A percentile compares a stretch with the other conserved stretches of the same genome.
These are phyloP conservation scores for Amesomyces nigricolor DNA, from an alignment of 2,329 filamentous ascomycete species.

Conservation along the genomic window DNA sequence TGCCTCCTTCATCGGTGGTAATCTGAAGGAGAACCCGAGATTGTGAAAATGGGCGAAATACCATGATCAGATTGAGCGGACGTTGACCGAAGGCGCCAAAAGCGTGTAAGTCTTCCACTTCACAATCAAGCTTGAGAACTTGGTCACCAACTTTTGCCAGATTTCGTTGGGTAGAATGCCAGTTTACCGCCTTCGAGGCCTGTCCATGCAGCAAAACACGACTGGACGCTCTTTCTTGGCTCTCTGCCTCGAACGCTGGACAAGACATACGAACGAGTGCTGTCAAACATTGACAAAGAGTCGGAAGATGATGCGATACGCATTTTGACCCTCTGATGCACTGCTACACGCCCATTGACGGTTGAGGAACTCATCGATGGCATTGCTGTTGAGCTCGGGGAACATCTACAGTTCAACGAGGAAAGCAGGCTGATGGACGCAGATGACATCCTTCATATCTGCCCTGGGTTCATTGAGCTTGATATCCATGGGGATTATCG, in stretches of 20 bases:
- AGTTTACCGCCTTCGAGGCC: constrained; percentile 27
- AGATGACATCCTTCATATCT: constrained; percentile 16
- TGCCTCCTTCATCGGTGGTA: constrained; percentile 24
- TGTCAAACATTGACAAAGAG: constrained; percentile 20
- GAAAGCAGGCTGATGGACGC: constrained; percentile 10
- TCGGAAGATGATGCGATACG: constrained; percentile 13
- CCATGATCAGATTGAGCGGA: constrained; percentile 26
- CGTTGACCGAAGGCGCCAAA: constrained; percentile 26
- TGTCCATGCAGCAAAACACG: constrained; percentile 18
- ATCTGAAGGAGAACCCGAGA: constrained; percentile 22
- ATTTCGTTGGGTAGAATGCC: constrained; percentile 35
- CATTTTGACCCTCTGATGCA: constrained; percentile 15
- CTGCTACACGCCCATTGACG: constrained; percentile 10
- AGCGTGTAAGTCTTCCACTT: constrained; percentile 31
- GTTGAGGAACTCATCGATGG: constrained; percentile 18
- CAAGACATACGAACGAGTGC: constrained; percentile 21
- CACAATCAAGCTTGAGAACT: neutral
- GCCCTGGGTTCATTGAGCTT: constrained; percentile 17
- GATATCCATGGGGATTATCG: neutral
- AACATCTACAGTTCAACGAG: constrained; percentile 14
- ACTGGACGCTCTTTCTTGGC: constrained; percentile 29
- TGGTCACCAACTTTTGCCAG: constrained; percentile 19
- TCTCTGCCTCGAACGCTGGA: constrained; percentile 31
- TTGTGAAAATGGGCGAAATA: constrained; percentile 26
- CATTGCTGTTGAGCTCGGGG: constrained; percentile 18